phyloP scores from a whole-genome alignment of 345 rosid species.

The Balakata baccata region DNA sequence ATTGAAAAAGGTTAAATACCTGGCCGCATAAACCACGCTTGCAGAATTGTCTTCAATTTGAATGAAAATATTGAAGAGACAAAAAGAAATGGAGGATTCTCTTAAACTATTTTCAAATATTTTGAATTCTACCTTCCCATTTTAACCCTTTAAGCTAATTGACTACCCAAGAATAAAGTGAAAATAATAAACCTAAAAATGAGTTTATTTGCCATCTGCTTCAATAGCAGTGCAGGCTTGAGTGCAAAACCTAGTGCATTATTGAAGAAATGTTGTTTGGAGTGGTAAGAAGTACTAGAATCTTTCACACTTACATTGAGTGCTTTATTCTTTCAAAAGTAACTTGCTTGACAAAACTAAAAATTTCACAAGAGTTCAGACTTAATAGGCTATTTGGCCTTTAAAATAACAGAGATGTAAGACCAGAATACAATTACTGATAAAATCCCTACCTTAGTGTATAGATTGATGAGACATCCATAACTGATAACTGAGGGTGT shows the following conservation, averaged over 20 bases:
- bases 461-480: conserved; percentile 90
- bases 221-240: background rate
- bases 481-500: conserved; percentile 77
- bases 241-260: background rate
- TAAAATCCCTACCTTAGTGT: conserved; percentile 53
- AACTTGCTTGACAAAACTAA: background rate
- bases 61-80: background rate
- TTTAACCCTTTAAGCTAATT: background rate
- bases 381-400: background rate
- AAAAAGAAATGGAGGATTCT: background rate
- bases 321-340: background rate
- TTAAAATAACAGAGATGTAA: background rate
- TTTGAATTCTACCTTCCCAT: background rate
- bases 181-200: background rate
- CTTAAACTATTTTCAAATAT: background rate
- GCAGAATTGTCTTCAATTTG: background rate
- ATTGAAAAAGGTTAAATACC: too few species aligned
- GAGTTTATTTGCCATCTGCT: background rate
- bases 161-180: background rate
- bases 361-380: background rate
- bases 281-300: background rate
- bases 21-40: background rate
- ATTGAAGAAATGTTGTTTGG: background rate
- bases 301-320: background rate
- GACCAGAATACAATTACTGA: background rate